A percentile compares a stretch with the other conserved stretches of the same genome.
phyloP scores from a whole-genome alignment of 441 rosid species.

The Euphorbia celastroides region DNA sequence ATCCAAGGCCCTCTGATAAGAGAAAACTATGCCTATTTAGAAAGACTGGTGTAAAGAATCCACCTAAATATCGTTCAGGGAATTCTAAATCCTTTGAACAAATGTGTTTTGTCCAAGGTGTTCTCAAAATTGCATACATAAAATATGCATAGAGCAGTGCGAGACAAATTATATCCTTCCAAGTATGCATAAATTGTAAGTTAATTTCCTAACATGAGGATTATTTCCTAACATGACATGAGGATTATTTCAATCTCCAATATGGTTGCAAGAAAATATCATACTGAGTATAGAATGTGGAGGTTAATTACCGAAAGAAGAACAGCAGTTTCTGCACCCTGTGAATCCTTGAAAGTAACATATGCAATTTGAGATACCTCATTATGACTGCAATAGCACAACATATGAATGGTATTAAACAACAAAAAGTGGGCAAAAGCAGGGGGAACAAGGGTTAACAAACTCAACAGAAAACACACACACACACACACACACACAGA shows the following conservation, averaged over 20 bases:
- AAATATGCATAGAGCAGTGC: background rate
- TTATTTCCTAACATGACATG: no score
- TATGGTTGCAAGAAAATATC: background rate
- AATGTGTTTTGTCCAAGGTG: background rate
- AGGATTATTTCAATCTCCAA: background rate
- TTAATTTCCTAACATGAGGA: background rate
- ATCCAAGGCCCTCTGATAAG: background rate
- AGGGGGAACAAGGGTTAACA: background rate
- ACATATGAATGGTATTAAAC: constrained; percentile 3
- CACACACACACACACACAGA: no score
- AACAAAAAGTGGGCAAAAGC: background rate
- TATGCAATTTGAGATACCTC: constrained; percentile 60
- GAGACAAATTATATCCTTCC: background rate
- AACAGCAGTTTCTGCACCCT: constrained; percentile 90
- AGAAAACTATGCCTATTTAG: background rate
- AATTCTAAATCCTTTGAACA: background rate
- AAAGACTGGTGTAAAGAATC: background rate
- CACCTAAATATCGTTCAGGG: background rate
- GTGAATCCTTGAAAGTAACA: constrained; percentile 81
- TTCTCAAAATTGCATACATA: background rate
- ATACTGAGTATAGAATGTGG: background rate
- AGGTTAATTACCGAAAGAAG: constrained; percentile 57
- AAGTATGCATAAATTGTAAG: background rate
- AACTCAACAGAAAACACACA: constrained; percentile 6
- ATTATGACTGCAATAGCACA: constrained; percentile 37